Evolutionary conservation across 768 basidiomycete species (phyloP), one percentile per base, ranked within the genome.

Genomic region (Rhizopogon salebrosus): DNA sequence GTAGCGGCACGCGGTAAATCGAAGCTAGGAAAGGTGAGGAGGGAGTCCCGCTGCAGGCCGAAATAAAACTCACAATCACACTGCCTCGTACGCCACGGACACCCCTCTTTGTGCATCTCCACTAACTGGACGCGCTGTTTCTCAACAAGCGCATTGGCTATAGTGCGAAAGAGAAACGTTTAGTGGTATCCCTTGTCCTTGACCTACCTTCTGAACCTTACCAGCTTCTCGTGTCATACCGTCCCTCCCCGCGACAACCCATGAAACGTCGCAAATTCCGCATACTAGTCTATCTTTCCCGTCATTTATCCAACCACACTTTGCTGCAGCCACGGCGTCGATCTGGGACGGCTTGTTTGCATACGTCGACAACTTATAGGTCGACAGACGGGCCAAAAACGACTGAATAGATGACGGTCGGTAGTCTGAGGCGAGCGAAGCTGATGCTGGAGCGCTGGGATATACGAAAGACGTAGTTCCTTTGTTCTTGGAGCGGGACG

Each of bases 251-350:
- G 74, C 83, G 14, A 90, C 75, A 6, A 89, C 83, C 89, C 89
- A 92, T 29, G 86, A 86, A 10, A 76, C 75, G 52, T 71, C 73
- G 60, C 89, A 92, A 16, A 91, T 67, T 3, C 83, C 83, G 60
- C 89, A 92, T 2, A 86, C 75, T 18, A 92, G 67, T 42, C 89
- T 75, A 54, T 92, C 89, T 67, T 88, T 90, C 39, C 88, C 87
- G 48, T 90, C 83, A 56, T 92, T 92, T 22, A 79, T 72, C 90
- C 90, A 93, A 2, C 90, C 90, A 62, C 87, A 89, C 65, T 80
- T 88, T 0, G 89, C 76, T 3, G 90, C 89, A 16, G 89, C 83
- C 13, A 92, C 88, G 1, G 89, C 84, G 52, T 92, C 82, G 26
- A 92, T 84, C 9, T 75, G 72, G 0, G 80, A 51, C 0, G 89